Base-by-base conservation (phyloP, 2,329 filamentous ascomycete genomes). In the Stagonosporopsis chrysanthemi region DNA sequence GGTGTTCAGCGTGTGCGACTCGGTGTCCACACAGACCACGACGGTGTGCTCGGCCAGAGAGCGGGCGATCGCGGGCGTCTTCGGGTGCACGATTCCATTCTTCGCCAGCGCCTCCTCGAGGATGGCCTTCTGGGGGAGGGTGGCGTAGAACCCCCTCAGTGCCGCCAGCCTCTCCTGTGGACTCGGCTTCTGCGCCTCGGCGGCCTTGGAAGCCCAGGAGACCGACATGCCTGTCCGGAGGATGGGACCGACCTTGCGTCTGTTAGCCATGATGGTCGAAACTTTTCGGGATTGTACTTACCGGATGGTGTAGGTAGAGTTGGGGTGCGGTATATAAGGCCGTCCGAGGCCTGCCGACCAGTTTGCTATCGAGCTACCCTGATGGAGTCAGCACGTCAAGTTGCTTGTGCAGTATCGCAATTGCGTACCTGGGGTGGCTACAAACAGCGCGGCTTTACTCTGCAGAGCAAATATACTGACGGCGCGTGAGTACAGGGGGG, bases 21-120 rank as follows among this genome's bases (percentile, higher is more conserved):
- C 69, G 1, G 62, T 66, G 35, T 72, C 69, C 3, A 72, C 26
- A 28, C 64, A 68, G 6, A 72, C 45, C 0, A 66, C 36, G 12
- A 68, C 46, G 1, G 58, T 56, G 19, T 65, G 53, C 2, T 62
- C 26, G 0, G 61, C 60, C 6, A 70, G 58, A 0, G 54, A 41
- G 0, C 28, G 9, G 2, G 44, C 55, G 5, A 45, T 49, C 1
- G 3, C 8, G 1, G 55, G 55, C 3, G 31, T 49, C 0, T 11
- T 3, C 1, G 43, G 26, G 2, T 48, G 23, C 1, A 7, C n/a
- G 23, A 8, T 4, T 6, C 23, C 14, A 6, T 35, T n/a, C 23
- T 23, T 35, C 1, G 43, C 48, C 2, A 57, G 31, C 3, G 47
- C 48, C 23, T 52, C 42, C 3, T 4, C 1, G 2, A 52, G 35